Conservation (phyloP, 2,329 filamentous ascomycete genomes). For the Knufia fluminis region DNA sequence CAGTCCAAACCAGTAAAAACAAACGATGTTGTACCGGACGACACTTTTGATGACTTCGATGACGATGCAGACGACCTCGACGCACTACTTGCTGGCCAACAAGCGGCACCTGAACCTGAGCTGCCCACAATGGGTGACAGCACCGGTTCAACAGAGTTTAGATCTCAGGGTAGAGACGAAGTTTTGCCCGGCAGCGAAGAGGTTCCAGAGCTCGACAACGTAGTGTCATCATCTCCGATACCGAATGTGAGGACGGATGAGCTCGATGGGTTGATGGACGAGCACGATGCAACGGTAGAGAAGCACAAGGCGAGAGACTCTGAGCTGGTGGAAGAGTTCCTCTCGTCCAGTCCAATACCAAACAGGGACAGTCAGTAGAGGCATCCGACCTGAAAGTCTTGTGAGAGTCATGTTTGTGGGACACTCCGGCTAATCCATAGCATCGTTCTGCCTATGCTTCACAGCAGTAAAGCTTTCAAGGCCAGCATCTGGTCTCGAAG, state of each 20-base stretch:
- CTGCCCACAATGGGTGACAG: background rate
- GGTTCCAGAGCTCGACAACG: conserved; percentile 2
- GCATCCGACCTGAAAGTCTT: no score
- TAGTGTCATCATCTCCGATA: conserved; percentile 4
- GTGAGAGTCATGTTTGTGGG: no score
- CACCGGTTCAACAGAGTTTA: conserved; percentile 11
- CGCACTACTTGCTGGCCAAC: conserved; percentile 3
- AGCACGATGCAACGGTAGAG: conserved; percentile 1
- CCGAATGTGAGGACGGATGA: conserved; percentile 7
- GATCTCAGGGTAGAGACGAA: conserved; percentile 3
- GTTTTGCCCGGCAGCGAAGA: conserved; percentile 4
- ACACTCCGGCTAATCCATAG: no score
- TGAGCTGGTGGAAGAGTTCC: background rate
- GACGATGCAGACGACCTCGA: conserved; percentile 13
- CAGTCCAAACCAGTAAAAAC: background rate
- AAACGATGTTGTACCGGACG: background rate
- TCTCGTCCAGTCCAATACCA: conserved; percentile 8
- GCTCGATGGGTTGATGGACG: conserved; percentile 6
- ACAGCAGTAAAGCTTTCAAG: no score
- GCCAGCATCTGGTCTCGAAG: no score
- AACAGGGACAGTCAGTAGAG: conserved; percentile 6
- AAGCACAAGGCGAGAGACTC: background rate
- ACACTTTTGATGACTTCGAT: conserved; percentile 7
- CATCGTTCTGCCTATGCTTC: no score
- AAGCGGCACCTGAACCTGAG: conserved; percentile 1